These are phyloP conservation scores for Prunus campanulata DNA, from an alignment of 306 rosid species.

Conservation along the genomic window DNA sequence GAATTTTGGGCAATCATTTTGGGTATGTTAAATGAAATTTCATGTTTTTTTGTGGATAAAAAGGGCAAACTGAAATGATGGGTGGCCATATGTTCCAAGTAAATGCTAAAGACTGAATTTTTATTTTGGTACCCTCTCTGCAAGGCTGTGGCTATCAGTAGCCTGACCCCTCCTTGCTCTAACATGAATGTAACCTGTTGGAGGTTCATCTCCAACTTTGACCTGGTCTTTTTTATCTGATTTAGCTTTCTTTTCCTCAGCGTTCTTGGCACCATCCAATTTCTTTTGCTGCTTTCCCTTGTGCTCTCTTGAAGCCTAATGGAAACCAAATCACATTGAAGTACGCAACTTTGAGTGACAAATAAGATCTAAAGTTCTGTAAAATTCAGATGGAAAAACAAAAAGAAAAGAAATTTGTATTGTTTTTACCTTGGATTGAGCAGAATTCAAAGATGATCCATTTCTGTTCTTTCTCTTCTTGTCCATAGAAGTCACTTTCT, in stretches of 20 bases:
- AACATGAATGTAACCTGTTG: conserved; percentile 81
- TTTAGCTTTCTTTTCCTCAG: conserved; percentile 32
- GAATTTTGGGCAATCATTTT: conserved; percentile 1
- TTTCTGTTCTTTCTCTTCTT: conserved; percentile 48
- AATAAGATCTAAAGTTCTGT: background rate
- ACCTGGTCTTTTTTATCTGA: conserved; percentile 38
- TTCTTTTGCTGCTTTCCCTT: conserved; percentile 58
- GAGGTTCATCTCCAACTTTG: conserved; percentile 49
- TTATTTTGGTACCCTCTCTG: conserved; percentile 69
- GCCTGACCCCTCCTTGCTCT: conserved; percentile 99
- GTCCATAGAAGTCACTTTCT: conserved; percentile 38
- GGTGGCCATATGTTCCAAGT: too few species aligned
- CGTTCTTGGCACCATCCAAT: conserved; percentile 29
- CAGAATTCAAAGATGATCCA: conserved; percentile 27
- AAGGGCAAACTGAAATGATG: background rate
- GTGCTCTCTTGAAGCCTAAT: conserved; percentile 37
- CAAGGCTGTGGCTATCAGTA: conserved; percentile 97
- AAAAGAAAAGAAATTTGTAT: background rate
- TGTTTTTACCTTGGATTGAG: conserved; percentile 47
- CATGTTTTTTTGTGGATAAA: conserved; percentile 10
- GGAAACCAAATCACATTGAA: conserved; percentile 5
- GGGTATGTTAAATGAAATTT: conserved; percentile 5
- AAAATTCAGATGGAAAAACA: background rate
- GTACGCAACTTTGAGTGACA: conserved; percentile 1
- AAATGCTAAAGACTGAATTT: too few species aligned